phyloP scores from a whole-genome alignment of 148 eudicot species.

The Spergularia bocconei region DNA sequence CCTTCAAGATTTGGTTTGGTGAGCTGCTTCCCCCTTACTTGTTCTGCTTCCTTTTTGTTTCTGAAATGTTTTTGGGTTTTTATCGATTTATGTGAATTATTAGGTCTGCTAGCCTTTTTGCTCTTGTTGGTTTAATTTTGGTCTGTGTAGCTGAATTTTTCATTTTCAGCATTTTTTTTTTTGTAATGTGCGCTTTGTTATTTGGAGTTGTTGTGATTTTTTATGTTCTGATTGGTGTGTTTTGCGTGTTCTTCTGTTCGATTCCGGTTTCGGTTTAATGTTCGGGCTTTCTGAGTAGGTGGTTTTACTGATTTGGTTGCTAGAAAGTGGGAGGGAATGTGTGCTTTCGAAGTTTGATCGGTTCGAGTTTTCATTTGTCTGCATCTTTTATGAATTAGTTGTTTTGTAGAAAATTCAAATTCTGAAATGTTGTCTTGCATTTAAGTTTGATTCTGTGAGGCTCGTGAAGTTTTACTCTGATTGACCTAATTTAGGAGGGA shows the following conservation, averaged over 20 bases:
- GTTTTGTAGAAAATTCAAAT: neutral
- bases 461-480: neutral
- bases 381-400: neutral
- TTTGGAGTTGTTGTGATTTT: too few relatives aligned
- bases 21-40: neutral
- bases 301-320: neutral
- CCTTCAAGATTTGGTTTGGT: slow-evolving; percentile 22
- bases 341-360: neutral
- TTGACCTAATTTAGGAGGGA: neutral
- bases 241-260: neutral
- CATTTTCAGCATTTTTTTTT: too few relatives aligned
- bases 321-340: neutral
- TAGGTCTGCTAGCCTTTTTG: neutral
- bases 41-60: slow-evolving; percentile 11
- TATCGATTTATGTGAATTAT: slow-evolving; percentile 4
- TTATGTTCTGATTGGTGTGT: neutral
- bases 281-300: neutral
- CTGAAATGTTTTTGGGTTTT: neutral
- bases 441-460: neutral
- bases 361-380: neutral
- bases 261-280: neutral
- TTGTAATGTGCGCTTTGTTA: too few relatives aligned
- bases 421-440: neutral
- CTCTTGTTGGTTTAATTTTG: neutral
- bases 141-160: neutral